Conservation (phyloP, 2,329 filamentous ascomycete species). For the Neonectria neomacrospora region DNA sequence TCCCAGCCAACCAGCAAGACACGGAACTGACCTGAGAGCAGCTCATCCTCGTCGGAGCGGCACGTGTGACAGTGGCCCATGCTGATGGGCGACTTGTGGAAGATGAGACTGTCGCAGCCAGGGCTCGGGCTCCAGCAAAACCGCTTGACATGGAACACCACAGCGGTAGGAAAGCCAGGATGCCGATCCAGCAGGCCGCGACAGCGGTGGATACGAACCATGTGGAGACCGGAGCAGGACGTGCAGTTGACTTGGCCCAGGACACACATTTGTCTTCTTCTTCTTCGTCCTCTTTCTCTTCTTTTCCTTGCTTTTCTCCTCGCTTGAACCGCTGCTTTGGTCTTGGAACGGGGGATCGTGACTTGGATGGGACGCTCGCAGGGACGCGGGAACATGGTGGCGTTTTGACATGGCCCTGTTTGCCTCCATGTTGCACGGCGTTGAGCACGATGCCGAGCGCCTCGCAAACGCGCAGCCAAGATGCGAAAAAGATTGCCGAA, state of each 20-base stretch:
- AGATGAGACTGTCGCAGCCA: conserved; percentile 18
- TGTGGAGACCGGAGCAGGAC: conserved; percentile 20
- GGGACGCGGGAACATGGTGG: background rate
- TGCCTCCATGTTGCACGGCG: background rate
- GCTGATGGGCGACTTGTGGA: conserved; percentile 20
- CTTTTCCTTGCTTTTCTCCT: background rate
- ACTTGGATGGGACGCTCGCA: background rate
- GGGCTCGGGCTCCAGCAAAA: conserved; percentile 17
- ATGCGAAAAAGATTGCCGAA: background rate
- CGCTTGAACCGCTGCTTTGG: background rate
- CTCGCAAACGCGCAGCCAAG: too few relatives aligned
- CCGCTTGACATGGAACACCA: conserved; percentile 16
- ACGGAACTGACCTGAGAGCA: conserved; percentile 2
- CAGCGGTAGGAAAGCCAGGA: conserved; percentile 8
- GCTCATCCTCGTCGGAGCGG: conserved; percentile 11
- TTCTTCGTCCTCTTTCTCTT: background rate
- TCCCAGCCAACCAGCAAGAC: background rate
- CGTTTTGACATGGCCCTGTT: background rate
- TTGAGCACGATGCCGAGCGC: too few relatives aligned
- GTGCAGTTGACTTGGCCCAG: conserved; percentile 23
- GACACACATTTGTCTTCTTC: conserved; percentile 8
- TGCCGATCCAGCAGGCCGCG: conserved; percentile 15
- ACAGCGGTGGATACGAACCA: conserved; percentile 23
- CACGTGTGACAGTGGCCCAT: conserved; percentile 21
- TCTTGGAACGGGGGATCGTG: background rate